phyloP scores from a whole-genome alignment of 2,329 filamentous ascomycete genomes.

The Diaporthe velutina region DNA sequence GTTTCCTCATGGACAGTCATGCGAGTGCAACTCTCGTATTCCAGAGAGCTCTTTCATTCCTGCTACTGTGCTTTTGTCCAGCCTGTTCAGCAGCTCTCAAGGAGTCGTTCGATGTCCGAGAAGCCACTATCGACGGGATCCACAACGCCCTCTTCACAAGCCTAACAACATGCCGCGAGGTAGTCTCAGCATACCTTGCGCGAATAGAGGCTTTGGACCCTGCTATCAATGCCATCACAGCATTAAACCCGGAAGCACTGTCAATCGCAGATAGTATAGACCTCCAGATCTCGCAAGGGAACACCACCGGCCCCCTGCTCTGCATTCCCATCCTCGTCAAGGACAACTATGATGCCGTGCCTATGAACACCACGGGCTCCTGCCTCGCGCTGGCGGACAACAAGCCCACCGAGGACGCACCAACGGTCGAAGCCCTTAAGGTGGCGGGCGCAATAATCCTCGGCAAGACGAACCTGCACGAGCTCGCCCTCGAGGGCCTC shows the following conservation, averaged over 20 bases:
- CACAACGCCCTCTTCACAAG: constrained; percentile 68
- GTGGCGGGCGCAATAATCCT: constrained; percentile 68
- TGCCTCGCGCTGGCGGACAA: constrained; percentile 62
- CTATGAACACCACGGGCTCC: constrained; percentile 70
- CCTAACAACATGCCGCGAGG: constrained; percentile 64
- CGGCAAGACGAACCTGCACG: constrained; percentile 73
- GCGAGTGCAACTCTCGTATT: no score
- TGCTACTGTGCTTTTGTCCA: not conserved
- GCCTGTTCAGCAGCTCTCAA: constrained; percentile 8
- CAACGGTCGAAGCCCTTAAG: constrained; percentile 62
- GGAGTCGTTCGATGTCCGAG: constrained; percentile 62
- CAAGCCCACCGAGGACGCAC: constrained; percentile 59
- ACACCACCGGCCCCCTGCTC: constrained; percentile 66
- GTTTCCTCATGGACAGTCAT: not conserved
- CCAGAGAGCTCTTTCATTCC: not conserved
- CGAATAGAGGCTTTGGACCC: constrained; percentile 70
- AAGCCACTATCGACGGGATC: constrained; percentile 69
- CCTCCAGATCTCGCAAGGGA: constrained; percentile 56
- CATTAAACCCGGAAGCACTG: constrained; percentile 59
- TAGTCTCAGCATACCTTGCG: constrained; percentile 67
- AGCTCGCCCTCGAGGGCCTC: constrained; percentile 74
- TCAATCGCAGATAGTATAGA: constrained; percentile 64
- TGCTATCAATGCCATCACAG: constrained; percentile 68
- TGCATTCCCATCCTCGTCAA: constrained; percentile 74
- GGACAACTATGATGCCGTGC: constrained; percentile 71